Conservation (phyloP, 306 rosid genomes). For the Echinosophora koreensis region DNA sequence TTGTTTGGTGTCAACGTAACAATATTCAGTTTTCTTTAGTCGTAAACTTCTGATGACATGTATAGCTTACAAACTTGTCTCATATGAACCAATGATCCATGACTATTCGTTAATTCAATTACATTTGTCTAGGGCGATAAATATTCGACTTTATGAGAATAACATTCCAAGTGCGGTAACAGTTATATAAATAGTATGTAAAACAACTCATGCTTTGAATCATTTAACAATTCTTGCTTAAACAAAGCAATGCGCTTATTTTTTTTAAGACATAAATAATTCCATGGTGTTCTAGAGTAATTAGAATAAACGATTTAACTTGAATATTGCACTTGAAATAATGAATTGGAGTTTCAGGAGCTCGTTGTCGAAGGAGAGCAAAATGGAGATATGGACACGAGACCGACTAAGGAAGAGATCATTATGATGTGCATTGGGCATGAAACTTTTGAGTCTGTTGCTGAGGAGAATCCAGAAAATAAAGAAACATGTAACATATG, state of each 20-base stretch:
- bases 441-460: slow-evolving; percentile 9
- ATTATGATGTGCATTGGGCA: not conserved
- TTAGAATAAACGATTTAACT: not conserved
- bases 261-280: not conserved
- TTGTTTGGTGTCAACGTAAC: too few species aligned
- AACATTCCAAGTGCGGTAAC: slow-evolving; percentile 39
- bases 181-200: not conserved
- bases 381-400: not conserved
- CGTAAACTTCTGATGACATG: not conserved
- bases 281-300: not conserved
- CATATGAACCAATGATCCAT: not conserved
- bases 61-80: not conserved
- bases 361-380: not conserved
- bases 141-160: not conserved
- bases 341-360: slow-evolving; percentile 16
- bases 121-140: not conserved
- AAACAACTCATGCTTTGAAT: slow-evolving; percentile 5
- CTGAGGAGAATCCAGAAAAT: not conserved
- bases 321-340: not conserved
- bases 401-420: slow-evolving; percentile 32
- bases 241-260: not conserved
- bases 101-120: not conserved
- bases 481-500: slow-evolving; percentile 43
- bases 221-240: not conserved
- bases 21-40: not conserved